Evolutionary conservation across 2,329 filamentous ascomycete genomes (phyloP).

Genomic region (Dendrostoma leiphaemia): DNA sequence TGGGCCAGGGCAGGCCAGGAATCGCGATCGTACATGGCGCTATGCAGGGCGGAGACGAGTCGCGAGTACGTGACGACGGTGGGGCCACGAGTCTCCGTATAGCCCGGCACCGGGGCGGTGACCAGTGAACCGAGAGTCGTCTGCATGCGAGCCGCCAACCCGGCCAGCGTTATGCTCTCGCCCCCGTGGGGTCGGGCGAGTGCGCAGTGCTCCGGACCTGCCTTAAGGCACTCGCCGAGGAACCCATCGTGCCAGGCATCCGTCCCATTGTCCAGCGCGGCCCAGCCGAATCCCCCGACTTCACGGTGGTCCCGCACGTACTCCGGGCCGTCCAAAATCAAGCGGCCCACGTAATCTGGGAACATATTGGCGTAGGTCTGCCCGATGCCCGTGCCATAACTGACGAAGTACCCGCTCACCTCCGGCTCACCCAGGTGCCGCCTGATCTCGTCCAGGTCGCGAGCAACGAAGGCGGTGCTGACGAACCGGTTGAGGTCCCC

Average conservation of each 20-base stretch:
- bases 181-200: constrained; percentile 34
- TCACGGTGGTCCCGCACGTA: constrained; percentile 44
- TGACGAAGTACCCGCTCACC: constrained; percentile 48
- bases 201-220: constrained; percentile 44
- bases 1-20: constrained; percentile 42
- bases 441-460: constrained; percentile 48
- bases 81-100: too few species aligned
- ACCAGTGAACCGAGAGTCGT: constrained; percentile 36
- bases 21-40: constrained; percentile 41
- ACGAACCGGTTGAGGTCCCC: constrained; percentile 47
- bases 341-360: constrained; percentile 43
- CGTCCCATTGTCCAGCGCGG: constrained; percentile 47
- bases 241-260: constrained; percentile 50
- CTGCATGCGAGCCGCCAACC: constrained; percentile 39
- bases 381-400: constrained; percentile 51
- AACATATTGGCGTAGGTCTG: constrained; percentile 53
- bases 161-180: constrained; percentile 31
- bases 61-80: too few species aligned
- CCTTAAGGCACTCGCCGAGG: constrained; percentile 47
- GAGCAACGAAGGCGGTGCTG: constrained; percentile 44
- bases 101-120: constrained; percentile 36
- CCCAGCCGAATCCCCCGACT: constrained; percentile 45
- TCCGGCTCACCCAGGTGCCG: constrained; percentile 43
- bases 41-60: too few species aligned
- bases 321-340: constrained; percentile 49